phyloP scores from a whole-genome alignment of 805 yeast species.

The Saturnispora saitoi region DNA sequence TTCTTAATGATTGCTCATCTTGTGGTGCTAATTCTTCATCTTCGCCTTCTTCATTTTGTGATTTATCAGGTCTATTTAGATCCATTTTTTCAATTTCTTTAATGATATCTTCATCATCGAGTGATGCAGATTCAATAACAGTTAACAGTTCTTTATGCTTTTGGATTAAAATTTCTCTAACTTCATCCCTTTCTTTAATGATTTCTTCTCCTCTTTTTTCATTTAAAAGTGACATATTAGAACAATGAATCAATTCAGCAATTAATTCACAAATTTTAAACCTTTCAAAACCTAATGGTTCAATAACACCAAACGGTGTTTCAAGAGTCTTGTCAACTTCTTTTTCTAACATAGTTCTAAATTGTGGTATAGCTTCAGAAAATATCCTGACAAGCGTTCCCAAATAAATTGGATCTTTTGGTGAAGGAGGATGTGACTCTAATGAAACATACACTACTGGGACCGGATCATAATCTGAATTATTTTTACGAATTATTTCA shows the following conservation, averaged over 20 bases:
- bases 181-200: constrained; percentile 58
- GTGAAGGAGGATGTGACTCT: constrained; percentile 86
- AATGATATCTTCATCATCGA: constrained; percentile 27
- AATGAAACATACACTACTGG: constrained; percentile 76
- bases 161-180: constrained; percentile 41
- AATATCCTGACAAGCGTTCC: constrained; percentile 79
- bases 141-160: constrained; percentile 23
- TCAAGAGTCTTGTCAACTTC: constrained; percentile 33
- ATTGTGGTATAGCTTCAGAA: constrained; percentile 62
- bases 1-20: constrained; percentile 33
- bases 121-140: constrained; percentile 22
- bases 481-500: constrained; percentile 89
- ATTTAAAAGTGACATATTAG: constrained; percentile 90
- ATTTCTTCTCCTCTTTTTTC: constrained; percentile 63
- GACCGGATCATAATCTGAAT: constrained; percentile 87
- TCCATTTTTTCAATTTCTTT: constrained; percentile 27
- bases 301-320: constrained; percentile 59
- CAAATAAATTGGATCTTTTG: constrained; percentile 86
- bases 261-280: constrained; percentile 86
- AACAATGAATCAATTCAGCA: constrained; percentile 92
- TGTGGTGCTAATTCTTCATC: constrained; percentile 16
- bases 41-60: constrained; percentile 13
- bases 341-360: constrained; percentile 50
- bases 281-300: constrained; percentile 82
- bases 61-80: constrained; percentile 20